A percentile compares a stretch with the other conserved stretches of the same genome.
These are phyloP conservation scores for Leishmania tropica DNA, from an alignment of 208 protist genomes.

Conservation along the genomic window DNA sequence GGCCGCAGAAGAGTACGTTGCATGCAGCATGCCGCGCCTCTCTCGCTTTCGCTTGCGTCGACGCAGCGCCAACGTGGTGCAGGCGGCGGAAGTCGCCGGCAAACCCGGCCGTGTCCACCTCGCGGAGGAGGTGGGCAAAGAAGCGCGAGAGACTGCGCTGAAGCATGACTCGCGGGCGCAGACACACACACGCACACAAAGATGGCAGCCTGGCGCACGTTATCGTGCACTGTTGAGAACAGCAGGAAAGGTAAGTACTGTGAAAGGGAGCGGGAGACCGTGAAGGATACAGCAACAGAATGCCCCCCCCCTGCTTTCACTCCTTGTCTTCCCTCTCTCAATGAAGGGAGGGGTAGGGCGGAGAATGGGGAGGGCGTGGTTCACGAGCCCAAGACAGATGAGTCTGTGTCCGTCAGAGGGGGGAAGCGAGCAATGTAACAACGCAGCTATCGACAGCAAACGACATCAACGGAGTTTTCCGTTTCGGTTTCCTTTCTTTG, in stretches of 20 bases:
- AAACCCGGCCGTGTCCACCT: conserved; percentile 81
- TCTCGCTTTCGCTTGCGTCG: conserved; percentile 43
- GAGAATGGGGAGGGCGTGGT: neutral
- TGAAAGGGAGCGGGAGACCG: neutral
- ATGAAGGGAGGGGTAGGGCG: neutral
- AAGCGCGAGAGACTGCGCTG: conserved; percentile 3
- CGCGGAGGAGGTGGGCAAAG: conserved; percentile 60
- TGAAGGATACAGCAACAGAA: neutral
- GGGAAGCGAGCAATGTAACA: neutral
- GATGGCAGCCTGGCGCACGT: neutral
- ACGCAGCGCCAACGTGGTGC: conserved; percentile 36
- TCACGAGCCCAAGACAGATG: neutral
- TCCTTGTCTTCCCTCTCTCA: neutral
- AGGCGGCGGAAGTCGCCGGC: conserved; percentile 62
- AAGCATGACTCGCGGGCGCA: conserved; percentile 21
- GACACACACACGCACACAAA: neutral
- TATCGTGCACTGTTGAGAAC: neutral
- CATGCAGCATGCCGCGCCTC: conserved; percentile 34
- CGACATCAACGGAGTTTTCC: neutral
- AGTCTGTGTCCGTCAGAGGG: neutral
- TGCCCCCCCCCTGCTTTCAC: neutral
- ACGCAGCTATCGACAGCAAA: neutral
- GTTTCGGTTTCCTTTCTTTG: no score
- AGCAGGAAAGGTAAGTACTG: neutral
- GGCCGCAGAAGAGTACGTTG: conserved; percentile 83